A percentile compares a stretch with the other conserved stretches of the same genome.
Conservation (phyloP, 2,329 filamentous ascomycete genomes). For the Sordariomycetes sp. region DNA sequence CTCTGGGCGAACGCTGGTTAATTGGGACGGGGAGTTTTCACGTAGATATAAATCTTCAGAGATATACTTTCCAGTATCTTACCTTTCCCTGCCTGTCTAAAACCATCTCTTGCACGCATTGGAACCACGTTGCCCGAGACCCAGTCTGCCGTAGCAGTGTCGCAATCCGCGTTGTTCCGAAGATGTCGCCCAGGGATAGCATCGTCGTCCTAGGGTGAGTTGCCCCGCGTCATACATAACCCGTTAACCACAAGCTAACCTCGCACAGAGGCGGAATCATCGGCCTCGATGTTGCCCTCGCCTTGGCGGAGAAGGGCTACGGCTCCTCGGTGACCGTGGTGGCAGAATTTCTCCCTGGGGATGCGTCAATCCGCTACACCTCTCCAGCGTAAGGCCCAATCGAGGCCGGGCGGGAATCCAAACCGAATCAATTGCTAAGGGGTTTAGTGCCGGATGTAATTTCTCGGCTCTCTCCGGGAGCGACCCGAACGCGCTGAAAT, state of each 20-base stretch:
- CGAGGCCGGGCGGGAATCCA: too few relatives aligned
- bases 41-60: too few relatives aligned
- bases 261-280: conserved; percentile 22
- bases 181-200: not conserved
- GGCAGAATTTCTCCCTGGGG: conserved; percentile 28
- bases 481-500: conserved; percentile 27
- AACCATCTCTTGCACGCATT: too few relatives aligned
- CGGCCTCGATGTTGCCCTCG: conserved; percentile 25
- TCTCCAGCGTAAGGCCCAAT: conserved; percentile 24
- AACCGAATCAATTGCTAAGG: not conserved
- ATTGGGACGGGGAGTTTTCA: too few relatives aligned
- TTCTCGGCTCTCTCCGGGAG: conserved; percentile 31
- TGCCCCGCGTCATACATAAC: not conserved
- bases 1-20: too few relatives aligned
- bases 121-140: too few relatives aligned
- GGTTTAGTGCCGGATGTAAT: conserved; percentile 28
- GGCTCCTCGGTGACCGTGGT: conserved; percentile 21
- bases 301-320: conserved; percentile 22
- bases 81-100: too few relatives aligned
- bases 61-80: too few relatives aligned
- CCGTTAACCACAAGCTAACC: not conserved
- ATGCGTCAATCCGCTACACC: conserved; percentile 25
- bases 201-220: not conserved
- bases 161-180: conserved; percentile 5
- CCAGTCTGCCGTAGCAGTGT: not conserved